These are phyloP conservation scores for Penicillium sp. DNA, from an alignment of 2,329 filamentous ascomycete species.

Conservation along the genomic window DNA sequence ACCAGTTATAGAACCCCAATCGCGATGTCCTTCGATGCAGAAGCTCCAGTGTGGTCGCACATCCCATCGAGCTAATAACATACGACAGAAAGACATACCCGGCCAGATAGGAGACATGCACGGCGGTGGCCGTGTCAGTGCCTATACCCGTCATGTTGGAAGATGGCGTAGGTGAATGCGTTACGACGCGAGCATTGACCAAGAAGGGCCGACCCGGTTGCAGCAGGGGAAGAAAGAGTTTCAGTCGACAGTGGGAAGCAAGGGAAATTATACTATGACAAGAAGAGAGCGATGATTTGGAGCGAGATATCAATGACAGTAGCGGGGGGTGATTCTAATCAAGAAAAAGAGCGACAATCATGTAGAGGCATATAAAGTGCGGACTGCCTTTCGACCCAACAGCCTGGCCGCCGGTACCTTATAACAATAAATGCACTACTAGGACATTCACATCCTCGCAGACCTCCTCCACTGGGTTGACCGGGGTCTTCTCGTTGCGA, in stretches of 20 bases:
- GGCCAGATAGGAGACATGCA: slow-evolving; percentile 47
- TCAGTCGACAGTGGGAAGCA: not conserved
- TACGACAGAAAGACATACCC: slow-evolving; percentile 71
- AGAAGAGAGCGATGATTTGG: not conserved
- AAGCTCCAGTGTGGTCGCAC: slow-evolving; percentile 77
- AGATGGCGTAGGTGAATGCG: not conserved
- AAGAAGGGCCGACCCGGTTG: not conserved
- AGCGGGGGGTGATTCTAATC: not conserved
- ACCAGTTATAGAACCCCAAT: slow-evolving; percentile 72
- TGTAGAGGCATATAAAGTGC: not conserved
- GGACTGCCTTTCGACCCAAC: not conserved
- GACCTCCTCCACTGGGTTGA: not conserved
- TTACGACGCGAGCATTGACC: not conserved
- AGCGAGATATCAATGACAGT: not conserved
- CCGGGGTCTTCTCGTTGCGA: slow-evolving; percentile 1
- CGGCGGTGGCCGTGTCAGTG: slow-evolving; percentile 12
- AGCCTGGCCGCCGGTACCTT: slow-evolving; percentile 1
- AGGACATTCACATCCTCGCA: not conserved
- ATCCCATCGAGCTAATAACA: slow-evolving; percentile 73
- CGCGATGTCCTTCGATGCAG: slow-evolving; percentile 74
- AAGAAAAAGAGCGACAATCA: not conserved
- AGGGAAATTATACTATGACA: not conserved
- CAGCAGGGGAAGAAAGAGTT: not conserved
- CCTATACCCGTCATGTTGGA: slow-evolving; percentile 26
- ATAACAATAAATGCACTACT: not conserved